Base-by-base conservation (phyloP, 805 yeast species). In the Starmerella gropengiesseri region DNA sequence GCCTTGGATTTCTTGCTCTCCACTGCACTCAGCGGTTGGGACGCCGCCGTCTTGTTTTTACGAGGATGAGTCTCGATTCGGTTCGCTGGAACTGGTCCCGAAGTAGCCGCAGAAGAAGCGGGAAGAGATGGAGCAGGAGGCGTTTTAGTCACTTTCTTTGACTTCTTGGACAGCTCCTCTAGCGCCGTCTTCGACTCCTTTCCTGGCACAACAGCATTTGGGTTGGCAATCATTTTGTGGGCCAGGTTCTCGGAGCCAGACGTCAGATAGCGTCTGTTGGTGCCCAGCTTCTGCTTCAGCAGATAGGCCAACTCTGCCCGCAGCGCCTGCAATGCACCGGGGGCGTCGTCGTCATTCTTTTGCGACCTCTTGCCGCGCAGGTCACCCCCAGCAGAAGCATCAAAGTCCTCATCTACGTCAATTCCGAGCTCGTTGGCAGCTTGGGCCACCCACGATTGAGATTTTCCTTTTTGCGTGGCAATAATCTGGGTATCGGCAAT, bases 351-450 rank as follows among this genome's bases (percentile, higher is more conserved):
- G 21, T 35, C 37, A 47, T 68, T 67, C 51, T 69, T 73, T 52
- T 73, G 71, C 44, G 23, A 19, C 21, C 69, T 69, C 52, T 82
- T 71, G 55, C 75, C 78, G 56, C 77, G 76, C 13, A 40, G 38
- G 19, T 46, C 50, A 5, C 49, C 46, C 5, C 45, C 45, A 12
- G 30, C 7, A 6, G 31, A 22, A 9, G 40, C 40, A 18, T 35
- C 31, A 31, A 31, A 45, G 16, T 55, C 55, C 47, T 78, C 86
- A 41, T 75, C 86, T 33, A 81, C 69, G 27, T 82, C 95, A 30
- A 87, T 63, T 7, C 94, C 98, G 43, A 91, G 68, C 39, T 91
- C 98, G 41, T 81, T 91, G 0, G 97, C 97, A 0, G 95, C 96
- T 56, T 84, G 77, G 46, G 75, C 72, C 46, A 86, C 67, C 96